Percentiles rank a stretch among this genome's conserved stretches.
Evolutionary conservation across 2,329 filamentous ascomycete genomes (phyloP).

Genomic region (Hyphodiscus sp.): DNA sequence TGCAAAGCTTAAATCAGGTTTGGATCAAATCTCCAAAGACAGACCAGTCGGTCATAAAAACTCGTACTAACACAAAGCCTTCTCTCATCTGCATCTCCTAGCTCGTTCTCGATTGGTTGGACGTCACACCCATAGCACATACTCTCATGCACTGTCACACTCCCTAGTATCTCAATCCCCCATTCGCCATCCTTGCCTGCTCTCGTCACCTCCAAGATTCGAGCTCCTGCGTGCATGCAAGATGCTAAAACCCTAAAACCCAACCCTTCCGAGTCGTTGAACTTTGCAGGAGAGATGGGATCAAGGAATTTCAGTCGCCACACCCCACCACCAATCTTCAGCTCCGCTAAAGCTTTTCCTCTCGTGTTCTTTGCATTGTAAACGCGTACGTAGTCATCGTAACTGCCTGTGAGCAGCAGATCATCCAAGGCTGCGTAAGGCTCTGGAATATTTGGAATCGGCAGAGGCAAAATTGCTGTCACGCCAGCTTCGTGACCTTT

Average conservation of each 20-base stretch:
- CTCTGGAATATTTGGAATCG: slow-evolving; percentile 20
- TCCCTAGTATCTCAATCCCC: slow-evolving; percentile 57
- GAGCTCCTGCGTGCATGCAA: slow-evolving; percentile 86
- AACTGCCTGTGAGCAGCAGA: slow-evolving; percentile 78
- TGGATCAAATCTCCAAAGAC: slow-evolving; percentile 49
- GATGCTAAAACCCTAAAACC: slow-evolving; percentile 63
- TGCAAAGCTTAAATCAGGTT: neutral
- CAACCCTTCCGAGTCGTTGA: neutral
- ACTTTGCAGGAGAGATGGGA: neutral
- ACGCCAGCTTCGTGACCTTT: slow-evolving; percentile 75
- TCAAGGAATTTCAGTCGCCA: slow-evolving; percentile 71
- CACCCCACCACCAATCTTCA: slow-evolving; percentile 71
- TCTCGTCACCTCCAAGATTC: slow-evolving; percentile 48
- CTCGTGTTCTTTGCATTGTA: slow-evolving; percentile 37
- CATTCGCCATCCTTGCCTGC: slow-evolving; percentile 38
- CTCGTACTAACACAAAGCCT: slow-evolving; percentile 60
- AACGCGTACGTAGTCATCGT: slow-evolving; percentile 77
- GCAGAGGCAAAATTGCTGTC: slow-evolving; percentile 73
- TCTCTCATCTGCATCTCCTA: slow-evolving; percentile 10
- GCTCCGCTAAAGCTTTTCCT: slow-evolving; percentile 52
- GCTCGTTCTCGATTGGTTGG: slow-evolving; percentile 33
- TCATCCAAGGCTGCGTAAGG: slow-evolving; percentile 33
- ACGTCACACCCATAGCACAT: slow-evolving; percentile 85
- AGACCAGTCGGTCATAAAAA: slow-evolving; percentile 68
- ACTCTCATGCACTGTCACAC: slow-evolving; percentile 80